Evolutionary conservation across 768 basidiomycete genomes (phyloP).

Genomic region (Tylopilus sp.): DNA sequence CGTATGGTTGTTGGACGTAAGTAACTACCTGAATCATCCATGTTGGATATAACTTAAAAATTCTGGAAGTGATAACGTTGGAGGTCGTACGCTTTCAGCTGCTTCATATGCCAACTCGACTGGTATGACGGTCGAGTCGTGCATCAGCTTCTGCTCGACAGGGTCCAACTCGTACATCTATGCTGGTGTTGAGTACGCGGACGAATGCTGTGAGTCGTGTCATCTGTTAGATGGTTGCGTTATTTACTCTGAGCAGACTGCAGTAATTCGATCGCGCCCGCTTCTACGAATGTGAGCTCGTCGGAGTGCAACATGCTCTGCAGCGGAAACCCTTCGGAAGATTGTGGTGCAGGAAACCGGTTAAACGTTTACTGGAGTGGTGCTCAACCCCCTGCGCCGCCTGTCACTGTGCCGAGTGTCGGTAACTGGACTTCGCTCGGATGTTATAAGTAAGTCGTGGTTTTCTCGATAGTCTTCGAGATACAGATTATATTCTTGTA

Average conservation of each 20-base stretch:
- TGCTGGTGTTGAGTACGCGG: conserved; percentile 67
- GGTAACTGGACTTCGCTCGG: conserved; percentile 70
- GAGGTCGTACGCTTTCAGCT: conserved; percentile 55
- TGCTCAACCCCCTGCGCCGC: conserved; percentile 49
- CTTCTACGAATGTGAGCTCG: conserved; percentile 40
- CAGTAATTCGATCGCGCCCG: conserved; percentile 50
- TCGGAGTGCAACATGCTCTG: conserved; percentile 63
- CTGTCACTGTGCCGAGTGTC: conserved; percentile 48
- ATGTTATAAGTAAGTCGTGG: conserved; percentile 59
- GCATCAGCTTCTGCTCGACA: conserved; percentile 42
- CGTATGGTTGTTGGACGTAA: conserved; percentile 62
- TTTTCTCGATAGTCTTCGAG: background rate
- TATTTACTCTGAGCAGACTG: conserved; percentile 47
- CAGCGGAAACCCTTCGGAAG: conserved; percentile 52
- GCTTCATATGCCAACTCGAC: conserved; percentile 42
- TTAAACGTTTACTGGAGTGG: conserved; percentile 69
- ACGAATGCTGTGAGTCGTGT: conserved; percentile 56
- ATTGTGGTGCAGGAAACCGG: conserved; percentile 57
- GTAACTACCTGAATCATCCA: too few species aligned
- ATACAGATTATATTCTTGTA: conserved; percentile 11
- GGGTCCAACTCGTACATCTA: conserved; percentile 45
- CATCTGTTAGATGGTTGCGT: background rate
- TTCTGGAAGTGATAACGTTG: conserved; percentile 49
- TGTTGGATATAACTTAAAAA: too few species aligned
- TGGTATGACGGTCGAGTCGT: conserved; percentile 60